Evolutionary conservation across 441 rosid genomes (phyloP), one percentile per base, ranked within the genome.

Genomic region (Euphorbia corollata): DNA sequence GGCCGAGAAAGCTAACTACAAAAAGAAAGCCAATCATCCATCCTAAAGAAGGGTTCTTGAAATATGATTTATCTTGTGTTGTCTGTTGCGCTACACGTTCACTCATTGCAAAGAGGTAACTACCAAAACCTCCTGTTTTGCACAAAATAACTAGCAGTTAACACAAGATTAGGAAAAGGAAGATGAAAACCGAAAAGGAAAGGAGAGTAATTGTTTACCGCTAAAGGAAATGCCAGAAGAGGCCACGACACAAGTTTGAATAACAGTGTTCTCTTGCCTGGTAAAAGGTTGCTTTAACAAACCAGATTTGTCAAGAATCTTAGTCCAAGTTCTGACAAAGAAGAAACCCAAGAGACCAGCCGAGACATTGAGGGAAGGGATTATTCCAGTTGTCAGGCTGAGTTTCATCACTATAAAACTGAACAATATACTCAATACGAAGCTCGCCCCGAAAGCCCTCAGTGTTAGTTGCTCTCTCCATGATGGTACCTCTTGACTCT

Each of bases 11-110:
- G 84, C 96, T 92, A 68, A 87, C 96, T 65, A 86, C 79, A 69
- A 92, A 86, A 57, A 92, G 91, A 77, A 92, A 92, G 58, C 83
- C 88, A 22, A 92, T 79, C 56, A 92, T 87, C 98, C 96, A 92
- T 34, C 77, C 73, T 1, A 89, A 43, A 0, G 84, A 74, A 10
- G 88, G 96, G 58, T 89, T 54, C 81, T 89, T n/a, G n/a, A n/a
- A n/a, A n/a, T n/a, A n/a, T n/a, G n/a, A n/a, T n/a, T n/a, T n/a
- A n/a, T n/a, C n/a, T n/a, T n/a, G n/a, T n/a, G 68, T 80, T 68
- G 91, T 75, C 51, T 79, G 67, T 12, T 68, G 59, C 4, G 65
- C 71, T 12, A 68, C 13, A 6, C 10, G 30, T 32, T 48, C 64
- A 22, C 71, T 68, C 65, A 68, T 68, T 48, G 50, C 71, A 34